A percentile compares a stretch with the other conserved stretches of the same genome.
Evolutionary conservation across 805 yeast genomes (phyloP).

Genomic region (Teunomyces atbi): DNA sequence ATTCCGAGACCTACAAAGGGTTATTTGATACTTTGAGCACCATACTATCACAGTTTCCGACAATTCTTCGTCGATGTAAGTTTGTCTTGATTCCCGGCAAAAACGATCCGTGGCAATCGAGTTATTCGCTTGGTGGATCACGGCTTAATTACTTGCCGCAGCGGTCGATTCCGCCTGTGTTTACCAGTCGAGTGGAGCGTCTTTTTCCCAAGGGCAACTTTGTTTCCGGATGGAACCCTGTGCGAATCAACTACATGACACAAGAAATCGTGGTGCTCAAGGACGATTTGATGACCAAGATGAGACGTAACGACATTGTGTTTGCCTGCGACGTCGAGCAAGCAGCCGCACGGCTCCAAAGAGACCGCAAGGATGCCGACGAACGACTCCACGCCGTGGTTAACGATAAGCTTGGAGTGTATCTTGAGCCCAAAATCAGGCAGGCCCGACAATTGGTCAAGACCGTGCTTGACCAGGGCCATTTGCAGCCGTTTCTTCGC

Average conservation of each 20-base stretch:
- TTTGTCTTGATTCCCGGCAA: constrained; percentile 82
- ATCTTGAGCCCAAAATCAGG: constrained; percentile 43
- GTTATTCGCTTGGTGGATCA: constrained; percentile 56
- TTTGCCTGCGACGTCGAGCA: constrained; percentile 43
- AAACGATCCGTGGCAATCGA: constrained; percentile 90
- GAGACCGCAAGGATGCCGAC: constrained; percentile 11
- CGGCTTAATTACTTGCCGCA: constrained; percentile 54
- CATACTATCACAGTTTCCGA: constrained; percentile 58
- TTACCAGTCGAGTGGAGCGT: constrained; percentile 65
- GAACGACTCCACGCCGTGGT: constrained; percentile 24
- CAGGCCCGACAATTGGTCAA: constrained; percentile 73
- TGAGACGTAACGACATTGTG: constrained; percentile 66
- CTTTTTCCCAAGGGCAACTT: constrained; percentile 41
- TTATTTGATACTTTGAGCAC: constrained; percentile 74
- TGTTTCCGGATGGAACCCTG: constrained; percentile 65
- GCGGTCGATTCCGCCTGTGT: constrained; percentile 64
- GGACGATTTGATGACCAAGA: constrained; percentile 68
- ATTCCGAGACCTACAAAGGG: constrained; percentile 57
- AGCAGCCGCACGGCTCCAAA: constrained; percentile 23
- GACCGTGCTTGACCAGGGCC: constrained; percentile 85
- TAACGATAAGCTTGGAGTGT: constrained; percentile 17
- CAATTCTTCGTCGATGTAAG: constrained; percentile 50
- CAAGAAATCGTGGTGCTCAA: constrained; percentile 78
- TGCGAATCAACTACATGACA: constrained; percentile 70
- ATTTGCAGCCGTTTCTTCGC: constrained; percentile 73